phyloP scores from a whole-genome alignment of 495 filamentous ascomycete genomes.

The Tuber umbilicatum region DNA sequence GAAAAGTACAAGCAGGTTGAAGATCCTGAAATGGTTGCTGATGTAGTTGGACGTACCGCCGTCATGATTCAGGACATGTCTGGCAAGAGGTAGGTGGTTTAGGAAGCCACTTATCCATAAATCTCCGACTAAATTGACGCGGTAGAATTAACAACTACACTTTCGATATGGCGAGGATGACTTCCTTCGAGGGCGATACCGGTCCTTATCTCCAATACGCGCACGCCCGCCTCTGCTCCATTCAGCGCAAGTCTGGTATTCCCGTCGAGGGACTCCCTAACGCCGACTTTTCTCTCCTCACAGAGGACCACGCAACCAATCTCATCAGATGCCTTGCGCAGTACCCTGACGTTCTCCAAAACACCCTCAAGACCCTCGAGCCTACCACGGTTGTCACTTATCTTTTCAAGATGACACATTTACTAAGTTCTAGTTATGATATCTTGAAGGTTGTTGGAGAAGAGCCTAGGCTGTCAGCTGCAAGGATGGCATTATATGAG shows the following conservation, averaged over 20 bases:
- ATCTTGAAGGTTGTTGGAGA: slow-evolving; percentile 71
- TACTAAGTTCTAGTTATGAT: slow-evolving; percentile 76
- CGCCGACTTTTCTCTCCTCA: slow-evolving; percentile 55
- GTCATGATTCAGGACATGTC: slow-evolving; percentile 64
- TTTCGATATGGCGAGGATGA: slow-evolving; percentile 61
- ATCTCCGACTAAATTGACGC: slow-evolving; percentile 4
- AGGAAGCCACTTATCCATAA: background rate
- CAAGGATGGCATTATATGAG: slow-evolving; percentile 76
- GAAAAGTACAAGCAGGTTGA: slow-evolving; percentile 57
- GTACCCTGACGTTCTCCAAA: slow-evolving; percentile 59
- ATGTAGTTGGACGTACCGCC: slow-evolving; percentile 56
- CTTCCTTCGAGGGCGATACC: slow-evolving; percentile 64
- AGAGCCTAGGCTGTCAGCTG: slow-evolving; percentile 62
- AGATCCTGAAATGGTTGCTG: slow-evolving; percentile 51
- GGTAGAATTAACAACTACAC: slow-evolving; percentile 56
- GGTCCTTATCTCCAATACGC: slow-evolving; percentile 66
- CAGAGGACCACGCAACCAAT: slow-evolving; percentile 55
- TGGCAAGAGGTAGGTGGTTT: slow-evolving; percentile 51
- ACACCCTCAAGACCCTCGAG: slow-evolving; percentile 59
- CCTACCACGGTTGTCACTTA: slow-evolving; percentile 67
- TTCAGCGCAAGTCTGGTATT: slow-evolving; percentile 52
- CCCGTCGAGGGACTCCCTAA: slow-evolving; percentile 50
- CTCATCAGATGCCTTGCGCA: slow-evolving; percentile 57
- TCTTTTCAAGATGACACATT: slow-evolving; percentile 82
- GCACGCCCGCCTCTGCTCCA: slow-evolving; percentile 59